Base-by-base conservation (phyloP, 2,329 filamentous ascomycete genomes). In the Ceratocystis cubensis region DNA sequence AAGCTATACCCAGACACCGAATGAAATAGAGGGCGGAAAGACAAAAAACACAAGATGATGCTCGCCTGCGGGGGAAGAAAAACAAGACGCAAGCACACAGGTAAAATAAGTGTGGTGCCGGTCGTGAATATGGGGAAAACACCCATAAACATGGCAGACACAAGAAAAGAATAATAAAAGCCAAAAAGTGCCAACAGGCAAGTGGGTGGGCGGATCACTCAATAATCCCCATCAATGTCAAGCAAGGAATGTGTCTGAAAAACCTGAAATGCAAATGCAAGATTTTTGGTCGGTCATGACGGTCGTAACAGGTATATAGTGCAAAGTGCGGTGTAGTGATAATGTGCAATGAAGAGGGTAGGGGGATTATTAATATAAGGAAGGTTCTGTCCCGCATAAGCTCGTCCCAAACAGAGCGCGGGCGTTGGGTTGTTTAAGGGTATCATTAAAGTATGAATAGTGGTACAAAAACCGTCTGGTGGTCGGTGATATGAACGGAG, bases 241-340 rank as follows among this genome's bases (percentile, higher is more conserved):
- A 67, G 62, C 63, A 67, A 65, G 61, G 66, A 67, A 63, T 63
- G 66, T 67, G 63, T 64, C 63, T 67, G 57, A 67, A 67, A 67
- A 67, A 62, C 63, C 65, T 66, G 63, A 63, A 64, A 65, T 53
- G 62, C 63, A 67, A 46, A 57, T 65, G 57, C 66, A 57, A 67
- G 66, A 67, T 67, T 67, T 66, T 67, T 67, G 66, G 63, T 67
- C 66, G 66, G 66, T 67, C 66, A 46, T 67, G 64, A 67, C 66
- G 41, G 65, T 66, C 65, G 65, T 66, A 66, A 66, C 44, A 66
- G 33, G 48, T 66, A 64, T 64, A 66, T 66, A 66, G 61, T 63
- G 59, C 61, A 66, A 59, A 63, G 22, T 37, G 28, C 20, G 17
- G 45, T 20, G 33, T 56, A 41, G 44, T 56, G 65, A 64, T 44